phyloP scores from a whole-genome alignment of 2,329 filamentous ascomycete genomes.

The Tothia fuscella region DNA sequence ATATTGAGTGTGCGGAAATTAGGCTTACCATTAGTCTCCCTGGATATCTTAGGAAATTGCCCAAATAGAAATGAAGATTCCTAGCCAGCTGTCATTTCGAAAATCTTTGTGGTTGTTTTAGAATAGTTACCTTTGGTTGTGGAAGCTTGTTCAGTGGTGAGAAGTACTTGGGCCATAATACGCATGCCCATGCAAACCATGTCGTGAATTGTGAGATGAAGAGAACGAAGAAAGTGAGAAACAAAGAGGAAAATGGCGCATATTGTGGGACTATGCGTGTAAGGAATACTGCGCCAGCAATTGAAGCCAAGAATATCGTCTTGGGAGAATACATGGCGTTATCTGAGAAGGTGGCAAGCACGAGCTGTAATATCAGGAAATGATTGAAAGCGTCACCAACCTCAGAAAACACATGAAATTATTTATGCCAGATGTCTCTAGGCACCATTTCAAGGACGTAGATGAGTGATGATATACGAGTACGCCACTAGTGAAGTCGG shows the following conservation, averaged over 20 bases:
- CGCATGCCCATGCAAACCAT: constrained; percentile 15
- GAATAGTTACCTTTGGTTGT: constrained; percentile 36
- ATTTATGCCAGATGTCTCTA: too few species aligned
- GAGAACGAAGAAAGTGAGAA: neutral
- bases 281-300: neutral
- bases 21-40: constrained; percentile 30
- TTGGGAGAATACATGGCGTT: too few species aligned
- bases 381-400: too few species aligned
- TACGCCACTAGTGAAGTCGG: too few species aligned
- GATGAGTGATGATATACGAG: too few species aligned
- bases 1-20: too few species aligned
- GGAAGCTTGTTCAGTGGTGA: constrained; percentile 48
- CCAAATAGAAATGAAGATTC: constrained; percentile 26
- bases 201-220: neutral
- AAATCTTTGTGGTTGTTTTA: too few species aligned
- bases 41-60: constrained; percentile 30
- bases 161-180: constrained; percentile 47
- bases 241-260: neutral
- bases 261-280: neutral
- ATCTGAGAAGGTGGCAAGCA: too few species aligned
- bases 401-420: too few species aligned
- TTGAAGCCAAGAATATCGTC: neutral
- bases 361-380: too few species aligned
- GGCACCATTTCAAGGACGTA: too few species aligned
- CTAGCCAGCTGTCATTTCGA: constrained; percentile 13